phyloP scores from a whole-genome alignment of 2,329 filamentous ascomycete species.

The Fusarium concolor region DNA sequence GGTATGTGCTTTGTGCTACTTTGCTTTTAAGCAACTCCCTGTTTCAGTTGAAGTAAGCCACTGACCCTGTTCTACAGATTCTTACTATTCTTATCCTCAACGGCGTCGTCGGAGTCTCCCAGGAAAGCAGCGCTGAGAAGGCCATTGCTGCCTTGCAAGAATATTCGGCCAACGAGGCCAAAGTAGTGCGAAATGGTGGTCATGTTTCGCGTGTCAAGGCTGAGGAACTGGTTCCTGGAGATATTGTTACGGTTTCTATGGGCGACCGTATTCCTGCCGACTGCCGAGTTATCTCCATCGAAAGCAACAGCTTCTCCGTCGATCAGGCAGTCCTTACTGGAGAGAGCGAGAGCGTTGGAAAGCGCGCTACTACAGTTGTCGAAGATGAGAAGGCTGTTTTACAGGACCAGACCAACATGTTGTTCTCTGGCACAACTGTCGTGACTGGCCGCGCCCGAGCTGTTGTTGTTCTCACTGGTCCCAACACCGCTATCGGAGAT shows the following conservation, averaged over 20 bases:
- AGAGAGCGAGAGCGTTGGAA: constrained; percentile 96
- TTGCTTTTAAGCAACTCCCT: not conserved
- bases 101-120: constrained; percentile 95
- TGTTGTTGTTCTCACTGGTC: constrained; percentile 89
- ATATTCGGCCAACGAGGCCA: constrained; percentile 98
- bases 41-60: constrained; percentile 4
- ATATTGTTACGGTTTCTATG: constrained; percentile 87
- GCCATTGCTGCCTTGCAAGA: constrained; percentile 98
- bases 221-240: constrained; percentile 96
- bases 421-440: constrained; percentile 98
- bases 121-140: constrained; percentile 98
- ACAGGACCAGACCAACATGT: constrained; percentile 97
- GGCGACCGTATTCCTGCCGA: constrained; percentile 96
- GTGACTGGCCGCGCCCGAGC: constrained; percentile 94
- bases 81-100: constrained; percentile 97
- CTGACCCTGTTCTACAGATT: constrained; percentile 68
- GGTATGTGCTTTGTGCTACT: constrained; percentile 76
- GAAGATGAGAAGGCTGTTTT: constrained; percentile 88
- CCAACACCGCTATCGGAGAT: constrained; percentile 93
- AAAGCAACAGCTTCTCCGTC: constrained; percentile 97
- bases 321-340: constrained; percentile 98
- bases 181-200: constrained; percentile 84
- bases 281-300: constrained; percentile 87
- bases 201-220: constrained; percentile 86
- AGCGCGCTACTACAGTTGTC: constrained; percentile 76